Base-by-base conservation (phyloP, 257 asterid species). In the Knoxia roxburghii region DNA sequence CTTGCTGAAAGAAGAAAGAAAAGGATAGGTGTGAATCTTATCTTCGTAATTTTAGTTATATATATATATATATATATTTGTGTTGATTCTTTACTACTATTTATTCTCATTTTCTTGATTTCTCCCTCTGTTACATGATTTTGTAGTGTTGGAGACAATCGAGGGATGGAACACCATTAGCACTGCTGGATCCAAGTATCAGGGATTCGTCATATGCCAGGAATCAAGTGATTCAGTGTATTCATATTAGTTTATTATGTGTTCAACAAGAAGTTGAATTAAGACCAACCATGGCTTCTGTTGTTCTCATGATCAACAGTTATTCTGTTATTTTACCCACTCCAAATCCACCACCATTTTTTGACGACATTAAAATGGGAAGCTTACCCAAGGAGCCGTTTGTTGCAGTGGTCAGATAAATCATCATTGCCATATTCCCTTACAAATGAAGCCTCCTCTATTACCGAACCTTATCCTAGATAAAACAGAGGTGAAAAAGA, bases 231-330 rank as follows among this genome's bases (percentile, higher is more conserved):
- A 39, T 55, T 13, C 26, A 64, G 37, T 72, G 59, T 30, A 48
- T 76, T 46, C 76, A 76, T 20, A 67, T 76, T 1, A 70, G 75
- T 1, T 46, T 71, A 20, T 60, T 76, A 23, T 76, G 77, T 26
- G 81, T 76, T 61, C 77, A 76, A 50, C 76, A 76, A 40, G 73
- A 67, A 53, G 35, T 60, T 4, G 56, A 54, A 0, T 70, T 66
- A 26, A 64, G 80, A 49, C 81, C 81, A 29, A 61, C 68, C 23
- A 72, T 76, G 74, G 64, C 81, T 4, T 61, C 74, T 2, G 55
- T 72, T 10, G 65, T 72, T 57, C 58, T 68, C 2, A 72, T 76
- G 77, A 72, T 76, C 12, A 68, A 51, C 29, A 57, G 68, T 50
- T 41, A 71, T 11, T 27, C 67, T 3, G n/a, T 66, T 6, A 20